Percentiles rank a stretch among this genome's conserved stretches.
Conservation (phyloP, 108 stramenopile genomes). For the Skeletonema marinoi region DNA sequence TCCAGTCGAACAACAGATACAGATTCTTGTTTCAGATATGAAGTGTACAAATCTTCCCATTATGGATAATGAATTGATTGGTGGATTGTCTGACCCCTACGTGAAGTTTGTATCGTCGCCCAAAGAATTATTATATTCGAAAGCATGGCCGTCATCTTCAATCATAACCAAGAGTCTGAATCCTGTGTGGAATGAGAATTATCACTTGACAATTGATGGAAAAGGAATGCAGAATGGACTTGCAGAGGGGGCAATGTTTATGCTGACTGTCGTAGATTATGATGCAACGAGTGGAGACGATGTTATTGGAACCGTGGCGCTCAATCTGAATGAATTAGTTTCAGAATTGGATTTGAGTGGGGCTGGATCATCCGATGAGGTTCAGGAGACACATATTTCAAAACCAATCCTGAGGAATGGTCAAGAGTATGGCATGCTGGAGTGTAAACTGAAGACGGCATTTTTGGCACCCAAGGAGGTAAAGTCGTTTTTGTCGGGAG, state of each 20-base stretch:
- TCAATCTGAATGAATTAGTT: conserved; percentile 54
- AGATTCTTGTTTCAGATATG: conserved; percentile 54
- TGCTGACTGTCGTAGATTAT: conserved; percentile 57
- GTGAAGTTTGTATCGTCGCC: conserved; percentile 58
- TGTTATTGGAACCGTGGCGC: conserved; percentile 51
- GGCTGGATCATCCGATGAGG: not conserved
- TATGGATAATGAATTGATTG: conserved; percentile 47
- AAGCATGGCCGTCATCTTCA: conserved; percentile 35
- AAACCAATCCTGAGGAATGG: conserved; percentile 42
- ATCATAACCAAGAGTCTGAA: conserved; percentile 35
- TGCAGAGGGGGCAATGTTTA: conserved; percentile 48
- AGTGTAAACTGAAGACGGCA: conserved; percentile 32
- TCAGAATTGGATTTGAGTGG: conserved; percentile 16
- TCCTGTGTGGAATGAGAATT: conserved; percentile 42
- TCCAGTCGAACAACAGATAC: conserved; percentile 25
- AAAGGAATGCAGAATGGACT: conserved; percentile 14
- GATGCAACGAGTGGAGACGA: conserved; percentile 56
- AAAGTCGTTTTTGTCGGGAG: conserved; percentile 26
- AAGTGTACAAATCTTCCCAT: conserved; percentile 58
- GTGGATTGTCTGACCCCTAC: conserved; percentile 67
- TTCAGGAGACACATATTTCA: conserved; percentile 27
- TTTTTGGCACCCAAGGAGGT: conserved; percentile 30
- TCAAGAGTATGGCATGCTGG: conserved; percentile 39
- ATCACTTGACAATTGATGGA: conserved; percentile 44
- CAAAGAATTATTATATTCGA: conserved; percentile 31